These are phyloP conservation scores for Bassia scoparia DNA, from an alignment of 148 eudicot genomes.

Conservation along the genomic window DNA sequence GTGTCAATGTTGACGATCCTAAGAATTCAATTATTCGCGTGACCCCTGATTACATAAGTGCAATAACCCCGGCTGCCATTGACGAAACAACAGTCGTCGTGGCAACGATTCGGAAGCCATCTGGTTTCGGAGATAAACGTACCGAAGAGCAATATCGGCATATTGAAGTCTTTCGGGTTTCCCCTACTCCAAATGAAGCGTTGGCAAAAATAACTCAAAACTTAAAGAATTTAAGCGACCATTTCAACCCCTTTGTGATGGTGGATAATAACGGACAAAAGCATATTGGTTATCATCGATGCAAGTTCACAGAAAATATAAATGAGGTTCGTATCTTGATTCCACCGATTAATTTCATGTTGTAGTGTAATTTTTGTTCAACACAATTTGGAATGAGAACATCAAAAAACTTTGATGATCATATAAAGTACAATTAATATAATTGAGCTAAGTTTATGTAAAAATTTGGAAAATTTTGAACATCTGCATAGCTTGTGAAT, in stretches of 20 bases:
- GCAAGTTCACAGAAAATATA: neutral
- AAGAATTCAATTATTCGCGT: neutral
- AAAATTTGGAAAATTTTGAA: too few species aligned
- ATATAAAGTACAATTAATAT: too few species aligned
- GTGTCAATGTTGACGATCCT: neutral
- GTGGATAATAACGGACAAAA: neutral
- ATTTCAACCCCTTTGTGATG: constrained; percentile 21
- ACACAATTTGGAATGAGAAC: too few species aligned
- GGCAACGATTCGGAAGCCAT: constrained; percentile 15
- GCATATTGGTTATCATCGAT: constrained; percentile 19
- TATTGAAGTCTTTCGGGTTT: constrained; percentile 16
- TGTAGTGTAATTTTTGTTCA: too few species aligned
- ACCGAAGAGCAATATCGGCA: constrained; percentile 11
- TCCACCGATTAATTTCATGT: too few species aligned
- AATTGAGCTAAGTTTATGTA: too few species aligned
- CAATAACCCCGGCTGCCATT: constrained; percentile 14
- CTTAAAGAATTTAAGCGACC: neutral
- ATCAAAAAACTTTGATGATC: too few species aligned
- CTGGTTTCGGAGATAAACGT: neutral
- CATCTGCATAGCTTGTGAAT: too few species aligned
- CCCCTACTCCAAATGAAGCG: neutral
- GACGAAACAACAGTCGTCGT: constrained; percentile 1
- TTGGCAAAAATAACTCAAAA: neutral
- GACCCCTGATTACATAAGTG: neutral
- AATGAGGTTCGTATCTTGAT: constrained; percentile 14